Evolutionary conservation across 1,284 basidiomycete genomes (phyloP), one percentile per base, ranked within the genome.

Genomic region (Papiliotrema fonsecae): DNA sequence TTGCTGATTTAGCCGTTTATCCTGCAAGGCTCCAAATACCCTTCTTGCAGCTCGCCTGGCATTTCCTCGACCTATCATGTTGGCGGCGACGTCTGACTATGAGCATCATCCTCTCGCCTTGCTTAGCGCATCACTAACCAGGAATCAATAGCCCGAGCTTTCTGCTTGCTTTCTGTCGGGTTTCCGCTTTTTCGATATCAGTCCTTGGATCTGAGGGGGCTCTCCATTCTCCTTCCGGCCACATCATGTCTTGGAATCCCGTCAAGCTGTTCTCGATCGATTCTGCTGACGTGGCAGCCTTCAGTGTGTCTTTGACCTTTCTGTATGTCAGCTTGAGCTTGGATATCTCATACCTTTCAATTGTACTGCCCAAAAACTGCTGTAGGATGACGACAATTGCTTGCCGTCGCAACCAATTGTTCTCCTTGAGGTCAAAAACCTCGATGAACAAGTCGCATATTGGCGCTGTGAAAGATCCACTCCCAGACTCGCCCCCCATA

Each of bases 371-470:
- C 4, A 98, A 78, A 4, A 97, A 83, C 67, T 97, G 93, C 70
- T 97, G 94, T 41, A 97, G 75, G 52, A 97, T 90, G 49, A 97
- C 89, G 13, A 97, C 87, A 57, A 97, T 90, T 1, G 94, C 93
- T 70, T 97, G 93, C n/a, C 90, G 79, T 44, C 93, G 79, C 27
- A 97, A 77, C 94, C 94, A 98, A 58, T 93, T 93, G 70, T 88
- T 87, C 76, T 90, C 89, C 72, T 96, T 86, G 22, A 97, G 81
- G 71, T 97, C 91, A 58, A 97, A 97, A 7, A 97, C 78, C 21
- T 92, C 88, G 46, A 97, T 79, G 32, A 97, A 79, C 25, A 97
- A 77, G 65, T 97, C 92, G 63, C 91, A 96, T 48, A 98, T 96
- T 0, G 94, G 92, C 1, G 85, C 85, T 1, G 90, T 91, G 70